Evolutionary conservation across 148 eudicot genomes (phyloP).

Genomic region (Suaeda aralocaspica): DNA sequence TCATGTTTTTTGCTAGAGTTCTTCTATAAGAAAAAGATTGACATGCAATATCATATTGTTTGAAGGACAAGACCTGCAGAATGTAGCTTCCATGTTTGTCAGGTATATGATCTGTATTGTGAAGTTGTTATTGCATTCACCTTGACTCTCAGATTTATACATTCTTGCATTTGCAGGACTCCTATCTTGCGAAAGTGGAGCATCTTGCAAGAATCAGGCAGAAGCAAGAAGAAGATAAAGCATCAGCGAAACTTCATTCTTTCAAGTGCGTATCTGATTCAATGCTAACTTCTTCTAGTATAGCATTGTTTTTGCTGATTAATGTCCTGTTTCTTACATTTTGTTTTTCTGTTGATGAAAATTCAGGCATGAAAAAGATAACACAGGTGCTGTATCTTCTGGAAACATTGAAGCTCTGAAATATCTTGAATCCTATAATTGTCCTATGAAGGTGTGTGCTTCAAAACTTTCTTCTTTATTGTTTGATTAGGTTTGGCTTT

Average conservation of each 20-base stretch:
- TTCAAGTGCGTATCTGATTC: constrained; percentile 42
- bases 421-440: constrained; percentile 41
- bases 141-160: constrained; percentile 5
- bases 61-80: constrained; percentile 11
- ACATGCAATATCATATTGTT: constrained; percentile 1
- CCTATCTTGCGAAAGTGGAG: constrained; percentile 52
- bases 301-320: not conserved
- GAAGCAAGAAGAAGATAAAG: constrained; percentile 79
- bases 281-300: not conserved
- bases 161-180: constrained; percentile 39
- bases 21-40: not conserved
- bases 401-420: constrained; percentile 44
- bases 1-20: constrained; percentile 3
- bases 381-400: constrained; percentile 22
- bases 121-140: constrained; percentile 5
- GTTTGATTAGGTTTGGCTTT: no score
- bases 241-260: constrained; percentile 66
- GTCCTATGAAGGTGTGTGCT: constrained; percentile 42
- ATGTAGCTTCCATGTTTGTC: not conserved
- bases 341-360: constrained; percentile 23
- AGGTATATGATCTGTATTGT: constrained; percentile 10
- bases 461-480: not conserved
- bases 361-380: constrained; percentile 24
- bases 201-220: constrained; percentile 59
- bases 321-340: not conserved